Conservation (phyloP, 225 moss, liverwort and hornwort species). For the Antitrichia curtipendula region DNA sequence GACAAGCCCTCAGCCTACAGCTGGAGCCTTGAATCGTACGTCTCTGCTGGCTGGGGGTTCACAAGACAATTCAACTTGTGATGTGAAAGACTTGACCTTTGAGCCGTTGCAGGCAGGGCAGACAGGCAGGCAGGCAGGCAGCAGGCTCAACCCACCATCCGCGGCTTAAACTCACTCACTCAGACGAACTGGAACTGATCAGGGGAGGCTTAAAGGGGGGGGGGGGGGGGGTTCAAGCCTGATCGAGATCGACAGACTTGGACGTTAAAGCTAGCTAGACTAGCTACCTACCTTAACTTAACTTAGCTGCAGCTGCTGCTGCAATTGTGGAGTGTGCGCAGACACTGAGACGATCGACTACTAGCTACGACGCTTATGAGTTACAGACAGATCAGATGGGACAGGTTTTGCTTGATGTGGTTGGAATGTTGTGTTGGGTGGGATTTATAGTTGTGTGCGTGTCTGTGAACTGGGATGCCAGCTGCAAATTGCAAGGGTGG, state of each 20-base stretch:
- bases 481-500: slow-evolving; percentile 11
- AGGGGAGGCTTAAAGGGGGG: not conserved
- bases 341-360: not conserved
- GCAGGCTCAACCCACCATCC: too few species aligned
- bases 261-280: not conserved
- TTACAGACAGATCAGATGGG: not conserved
- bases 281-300: not conserved
- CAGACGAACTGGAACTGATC: not conserved
- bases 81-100: slow-evolving; percentile 26
- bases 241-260: not conserved
- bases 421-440: not conserved
- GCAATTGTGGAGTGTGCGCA: not conserved
- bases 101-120: slow-evolving; percentile 5
- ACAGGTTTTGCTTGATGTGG: not conserved
- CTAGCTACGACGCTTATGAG: not conserved
- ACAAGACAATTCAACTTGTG: slow-evolving; percentile 17
- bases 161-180: not conserved
- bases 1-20: slow-evolving; percentile 23
- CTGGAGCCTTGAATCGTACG: not conserved
- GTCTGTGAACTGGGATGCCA: slow-evolving; percentile 2
- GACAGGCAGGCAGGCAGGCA: too few species aligned
- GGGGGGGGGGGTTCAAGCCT: not conserved
- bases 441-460: not conserved
- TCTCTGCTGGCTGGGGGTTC: not conserved
- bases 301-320: not conserved